phyloP scores from a whole-genome alignment of 75 land plant species.

The Pseudotsuga menziesii region DNA sequence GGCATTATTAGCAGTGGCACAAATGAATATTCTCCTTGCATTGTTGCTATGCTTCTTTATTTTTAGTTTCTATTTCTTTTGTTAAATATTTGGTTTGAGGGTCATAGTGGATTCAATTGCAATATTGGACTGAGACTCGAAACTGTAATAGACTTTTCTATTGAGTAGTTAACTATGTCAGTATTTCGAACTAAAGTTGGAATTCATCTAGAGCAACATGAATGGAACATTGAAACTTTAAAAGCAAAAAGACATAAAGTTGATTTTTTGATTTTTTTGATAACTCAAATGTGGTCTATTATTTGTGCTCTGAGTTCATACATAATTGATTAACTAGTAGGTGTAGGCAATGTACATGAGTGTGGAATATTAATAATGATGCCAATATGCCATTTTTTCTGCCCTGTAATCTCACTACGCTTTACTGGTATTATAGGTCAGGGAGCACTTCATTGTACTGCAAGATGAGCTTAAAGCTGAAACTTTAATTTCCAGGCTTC shows the following conservation, averaged over 20 bases:
- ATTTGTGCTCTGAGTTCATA: not conserved
- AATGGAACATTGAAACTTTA: not conserved
- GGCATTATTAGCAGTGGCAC: not conserved
- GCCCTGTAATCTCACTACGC: not conserved
- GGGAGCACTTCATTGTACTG: constrained; percentile 8
- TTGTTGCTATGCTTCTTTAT: not conserved
- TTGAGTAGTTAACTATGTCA: too few species aligned
- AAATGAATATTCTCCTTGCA: not conserved
- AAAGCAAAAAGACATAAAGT: not conserved
- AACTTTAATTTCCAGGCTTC: constrained; percentile 29
- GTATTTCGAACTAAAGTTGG: not conserved
- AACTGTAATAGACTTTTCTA: not conserved
- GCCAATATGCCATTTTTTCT: not conserved
- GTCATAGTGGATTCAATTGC: not conserved
- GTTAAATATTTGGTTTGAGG: not conserved
- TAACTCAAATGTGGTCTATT: not conserved
- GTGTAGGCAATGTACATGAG: not conserved
- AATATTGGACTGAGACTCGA: not conserved
- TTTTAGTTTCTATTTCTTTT: not conserved
- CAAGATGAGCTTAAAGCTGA: constrained; percentile 49
- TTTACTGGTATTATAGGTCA: not conserved
- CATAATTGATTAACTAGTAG: not conserved
- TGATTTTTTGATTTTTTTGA: not conserved
- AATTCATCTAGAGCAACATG: not conserved
- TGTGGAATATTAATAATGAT: not conserved